phyloP scores from a whole-genome alignment of 2,329 filamentous ascomycete species.

The Trichoderma polysporum region DNA sequence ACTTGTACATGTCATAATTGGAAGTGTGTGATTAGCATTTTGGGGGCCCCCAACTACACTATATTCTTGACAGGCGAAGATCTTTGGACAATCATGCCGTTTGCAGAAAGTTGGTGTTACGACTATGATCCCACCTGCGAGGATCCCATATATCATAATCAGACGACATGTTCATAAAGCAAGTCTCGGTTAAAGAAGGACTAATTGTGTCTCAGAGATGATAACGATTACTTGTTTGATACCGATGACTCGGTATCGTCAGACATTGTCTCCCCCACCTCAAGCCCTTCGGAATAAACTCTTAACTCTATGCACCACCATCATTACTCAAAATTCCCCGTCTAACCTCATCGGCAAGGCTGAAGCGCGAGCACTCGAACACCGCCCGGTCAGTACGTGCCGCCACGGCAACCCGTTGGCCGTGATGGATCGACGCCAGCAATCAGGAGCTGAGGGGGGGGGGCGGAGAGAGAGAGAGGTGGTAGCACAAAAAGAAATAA shows the following conservation, averaged over 20 bases:
- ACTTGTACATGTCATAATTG: not conserved
- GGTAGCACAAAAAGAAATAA: not conserved
- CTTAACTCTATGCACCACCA: conserved; percentile 12
- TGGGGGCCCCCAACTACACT: not conserved
- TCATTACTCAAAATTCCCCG: not conserved
- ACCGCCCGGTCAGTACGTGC: not conserved
- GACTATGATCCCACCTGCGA: not conserved
- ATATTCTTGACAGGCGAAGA: not conserved
- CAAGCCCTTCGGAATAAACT: conserved; percentile 4
- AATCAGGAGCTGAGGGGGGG: not conserved
- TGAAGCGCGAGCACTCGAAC: not conserved
- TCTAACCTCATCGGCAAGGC: not conserved
- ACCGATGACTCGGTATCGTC: not conserved
- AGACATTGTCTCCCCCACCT: not conserved
- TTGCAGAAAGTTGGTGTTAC: not conserved
- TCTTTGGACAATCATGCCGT: not conserved
- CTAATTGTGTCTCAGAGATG: not conserved
- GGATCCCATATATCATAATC: not conserved
- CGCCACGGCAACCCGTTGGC: not conserved
- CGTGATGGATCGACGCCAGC: not conserved
- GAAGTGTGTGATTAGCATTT: not conserved
- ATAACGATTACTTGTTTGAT: not conserved
- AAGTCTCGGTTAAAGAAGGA: not conserved
- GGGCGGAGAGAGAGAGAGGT: not conserved
- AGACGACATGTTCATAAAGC: not conserved